phyloP scores from a whole-genome alignment of 2,329 filamentous ascomycete species.

The Aspergillus carbonarius region DNA sequence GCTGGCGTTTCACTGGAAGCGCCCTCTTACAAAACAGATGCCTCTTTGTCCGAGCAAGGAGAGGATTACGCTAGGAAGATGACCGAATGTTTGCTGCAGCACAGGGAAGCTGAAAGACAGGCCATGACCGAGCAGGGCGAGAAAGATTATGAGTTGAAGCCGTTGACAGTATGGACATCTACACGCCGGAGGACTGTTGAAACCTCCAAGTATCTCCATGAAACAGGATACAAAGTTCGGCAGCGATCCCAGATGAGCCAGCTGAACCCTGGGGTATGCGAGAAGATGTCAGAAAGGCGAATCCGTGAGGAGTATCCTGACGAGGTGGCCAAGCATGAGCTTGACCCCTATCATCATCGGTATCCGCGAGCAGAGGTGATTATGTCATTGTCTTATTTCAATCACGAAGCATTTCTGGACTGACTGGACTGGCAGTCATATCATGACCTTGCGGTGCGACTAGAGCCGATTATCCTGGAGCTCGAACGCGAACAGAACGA shows the following conservation, averaged over 20 bases:
- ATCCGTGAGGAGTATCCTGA: slow-evolving; percentile 83
- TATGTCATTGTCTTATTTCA: slow-evolving; percentile 12
- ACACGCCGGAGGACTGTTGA: slow-evolving; percentile 87
- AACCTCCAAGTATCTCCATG: slow-evolving; percentile 78
- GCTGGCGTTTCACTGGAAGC: slow-evolving; percentile 83
- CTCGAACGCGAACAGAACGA: slow-evolving; percentile 96
- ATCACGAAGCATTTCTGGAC: neutral
- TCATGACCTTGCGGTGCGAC: slow-evolving; percentile 93
- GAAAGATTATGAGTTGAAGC: slow-evolving; percentile 67
- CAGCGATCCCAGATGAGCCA: slow-evolving; percentile 97
- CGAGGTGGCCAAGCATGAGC: slow-evolving; percentile 87
- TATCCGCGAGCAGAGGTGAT: slow-evolving; percentile 88
- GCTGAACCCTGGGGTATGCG: slow-evolving; percentile 92
- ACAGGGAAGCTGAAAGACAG: slow-evolving; percentile 78
- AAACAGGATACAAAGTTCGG: slow-evolving; percentile 77
- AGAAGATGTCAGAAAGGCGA: slow-evolving; percentile 81
- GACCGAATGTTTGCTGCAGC: slow-evolving; percentile 77
- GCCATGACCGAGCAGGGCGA: slow-evolving; percentile 68
- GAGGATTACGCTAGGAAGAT: slow-evolving; percentile 79
- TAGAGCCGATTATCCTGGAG: slow-evolving; percentile 97
- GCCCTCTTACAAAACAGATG: slow-evolving; percentile 89
- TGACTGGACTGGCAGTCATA: slow-evolving; percentile 66
- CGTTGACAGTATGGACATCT: slow-evolving; percentile 91
- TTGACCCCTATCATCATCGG: slow-evolving; percentile 94
- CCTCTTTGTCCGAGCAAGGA: slow-evolving; percentile 76